Base-by-base conservation (phyloP, 148 eudicot species). In the Spergularia bocconei region DNA sequence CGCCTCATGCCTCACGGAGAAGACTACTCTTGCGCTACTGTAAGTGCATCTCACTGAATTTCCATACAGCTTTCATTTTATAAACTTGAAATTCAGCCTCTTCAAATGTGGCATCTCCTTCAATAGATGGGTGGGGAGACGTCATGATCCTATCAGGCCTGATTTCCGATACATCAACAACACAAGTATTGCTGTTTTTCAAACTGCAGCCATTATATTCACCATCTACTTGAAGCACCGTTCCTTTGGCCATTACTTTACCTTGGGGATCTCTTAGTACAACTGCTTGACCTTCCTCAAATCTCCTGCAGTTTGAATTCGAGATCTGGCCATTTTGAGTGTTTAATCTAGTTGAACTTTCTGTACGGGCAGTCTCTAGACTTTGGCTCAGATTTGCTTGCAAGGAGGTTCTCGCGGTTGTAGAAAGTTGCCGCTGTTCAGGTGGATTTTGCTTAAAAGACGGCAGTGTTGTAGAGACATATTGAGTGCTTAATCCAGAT, bases 191-290 rank as follows among this genome's bases (percentile, higher is more conserved):
- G n/a, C 84, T 82, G 56, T 90, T 88, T 48, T 80, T 86, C 81
- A 94, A 79, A 72, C 79, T 82, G 48, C 75, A 83, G 11, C 88
- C 88, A 52, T 36, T 73, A 92, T 96, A 94, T 69, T 78, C 78
- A 15, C 91, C 98, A 76, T 74, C 84, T 44, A 80, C 92, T 83
- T 90, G 96, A 81, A 75, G 69, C 68, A 91, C 92, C 79, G 81
- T 85, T 19, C 88, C 98, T 75, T 79, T 88, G 7, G 96, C 98
- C 8, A 95, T 76, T 81, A 89, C 88, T 78, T 83, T 89, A 77
- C 86, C 86, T 61, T 85, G 79, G 41, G 77, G 63, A 59, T 81
- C 87, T 29, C 86, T 62, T 29, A 92, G 88, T 85, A 87, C 48
- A 33, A 90, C 97, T 47, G 75, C 75, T 48, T 92, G 87, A 73